These are phyloP conservation scores for Paramarasmius palmivorus DNA, from an alignment of 1,284 basidiomycete genomes.

Conservation along the genomic window DNA sequence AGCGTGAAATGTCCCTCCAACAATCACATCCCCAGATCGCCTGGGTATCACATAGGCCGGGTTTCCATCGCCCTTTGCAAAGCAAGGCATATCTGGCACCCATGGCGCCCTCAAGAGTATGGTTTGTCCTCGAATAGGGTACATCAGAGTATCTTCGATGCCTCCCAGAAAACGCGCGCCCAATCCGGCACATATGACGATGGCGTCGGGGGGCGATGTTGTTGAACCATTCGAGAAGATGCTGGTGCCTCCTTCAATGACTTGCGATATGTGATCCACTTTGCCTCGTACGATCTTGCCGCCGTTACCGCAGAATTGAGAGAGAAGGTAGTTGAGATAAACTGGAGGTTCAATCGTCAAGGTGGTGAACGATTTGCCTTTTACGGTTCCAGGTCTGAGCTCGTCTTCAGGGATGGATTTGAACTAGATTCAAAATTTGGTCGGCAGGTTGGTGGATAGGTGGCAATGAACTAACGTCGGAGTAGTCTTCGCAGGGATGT, in stretches of 20 bases:
- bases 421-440: conserved; percentile 40
- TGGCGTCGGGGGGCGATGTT: conserved; percentile 39
- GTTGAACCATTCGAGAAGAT: conserved; percentile 33
- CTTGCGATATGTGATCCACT: conserved; percentile 65
- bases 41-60: conserved; percentile 76
- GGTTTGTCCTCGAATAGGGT: conserved; percentile 87
- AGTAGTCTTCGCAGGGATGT: conserved; percentile 57
- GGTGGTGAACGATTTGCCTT: conserved; percentile 63
- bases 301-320: conserved; percentile 60
- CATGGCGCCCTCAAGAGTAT: conserved; percentile 74
- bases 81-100: conserved; percentile 64
- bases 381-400: conserved; percentile 37
- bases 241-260: conserved; percentile 57
- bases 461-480: conserved; percentile 46
- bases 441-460: neutral
- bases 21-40: conserved; percentile 58
- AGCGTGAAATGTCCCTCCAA: conserved; percentile 21
- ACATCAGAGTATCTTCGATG: conserved; percentile 71
- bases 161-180: conserved; percentile 76
- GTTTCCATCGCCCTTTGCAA: conserved; percentile 48
- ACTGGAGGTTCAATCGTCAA: conserved; percentile 67
- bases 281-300: conserved; percentile 57
- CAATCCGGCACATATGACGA: conserved; percentile 67
- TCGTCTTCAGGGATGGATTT: conserved; percentile 40
- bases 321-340: conserved; percentile 69